Base-by-base conservation (phyloP, 2,329 filamentous ascomycete species). In the Colletotrichum phormii region DNA sequence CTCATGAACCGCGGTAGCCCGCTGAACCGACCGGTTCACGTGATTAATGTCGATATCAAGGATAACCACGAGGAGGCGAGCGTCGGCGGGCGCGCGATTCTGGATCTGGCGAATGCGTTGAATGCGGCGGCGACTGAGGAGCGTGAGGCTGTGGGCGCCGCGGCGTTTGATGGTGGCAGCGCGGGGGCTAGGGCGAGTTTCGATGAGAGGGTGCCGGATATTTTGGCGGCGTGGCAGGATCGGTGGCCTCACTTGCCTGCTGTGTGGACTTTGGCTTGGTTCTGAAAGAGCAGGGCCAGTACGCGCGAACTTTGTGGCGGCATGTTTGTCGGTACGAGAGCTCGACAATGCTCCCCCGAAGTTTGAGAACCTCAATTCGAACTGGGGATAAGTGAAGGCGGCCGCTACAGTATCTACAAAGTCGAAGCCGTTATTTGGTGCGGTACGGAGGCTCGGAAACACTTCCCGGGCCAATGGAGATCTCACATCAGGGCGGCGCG, bases 31-130 rank as follows among this genome's bases (percentile, higher is more conserved):
- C 95, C 97, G 0, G 97, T 99, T 0, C 97, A 99, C 80, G 94
- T 99, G 69, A 97, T 99, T 86, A 99, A 99, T 78, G 93, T 99
- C 67, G 97, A 99, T 81, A 99, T 99, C 79, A 96, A 94, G 82
- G 97, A 99, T 84, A 99, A 98, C 79, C 97, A 98, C 79, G 96
- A 99, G 81, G 97, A 99, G 83, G 97, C 97, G 0, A 88, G 96
- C 26, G 89, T 98, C 2, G 97, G 97, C 11, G 97, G 97, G 1
- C 91, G 93, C 76, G 97, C 94, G 57, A 99, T 99, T 72, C 87
- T 98, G 49, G 97, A 99, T 79, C 87, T 99, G 46, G 97, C 97
- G 0, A 90, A 96, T 79, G 91, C 91, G 37, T 85, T 99, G 72
- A 98, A 98, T 80, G 89, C 90, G 22, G 94, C 91, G 0, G 97